Evolutionary conservation across 2,329 filamentous ascomycete species (phyloP), one percentile per base, ranked within the genome.

Genomic region (Lachnellula subtilissima): DNA sequence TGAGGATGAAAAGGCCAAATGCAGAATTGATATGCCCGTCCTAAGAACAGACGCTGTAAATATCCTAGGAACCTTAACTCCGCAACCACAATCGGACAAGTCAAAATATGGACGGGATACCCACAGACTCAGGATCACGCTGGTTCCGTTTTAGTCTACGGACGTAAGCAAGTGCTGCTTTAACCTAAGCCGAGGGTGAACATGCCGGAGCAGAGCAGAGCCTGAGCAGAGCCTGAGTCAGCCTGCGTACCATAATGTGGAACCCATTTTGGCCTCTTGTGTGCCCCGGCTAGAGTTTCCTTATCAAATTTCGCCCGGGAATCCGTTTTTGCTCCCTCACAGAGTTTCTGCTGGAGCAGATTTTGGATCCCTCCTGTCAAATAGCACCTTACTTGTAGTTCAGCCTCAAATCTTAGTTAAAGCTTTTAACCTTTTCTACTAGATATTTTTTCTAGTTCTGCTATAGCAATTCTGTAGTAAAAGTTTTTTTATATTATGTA

Each of bases 121-220:
- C 19, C 19, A 43, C 53, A 53, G 50, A 57, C 51, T 50, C 50
- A 53, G 55, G 55, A 50, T 19, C 19, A 19, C 19, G 19, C 54
- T 56, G 28, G 50, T 56, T 56, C 47, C 37, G 55, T 53, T 57
- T 51, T 46, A 50, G 50, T 53, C 37, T 57, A 25, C 50, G 23
- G 50, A 50, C 51, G 23, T 57, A 50, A 57, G 51, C 50, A 50
- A 50, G 50, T 57, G 55, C 50, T 57, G 45, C 55, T 53, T 50
- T 55, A 52, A 58, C 40, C 52, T 57, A 45, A 53, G 19, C 52
- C 19, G 52, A 50, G 22, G 47, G 19, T 50, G 53, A 48, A 45
- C 47, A 47, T 25, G 40, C 40, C 52, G 53, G 50, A 53, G 32
- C 46, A 42, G 45, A 50, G 22, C 25, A 42, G 45, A 50, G 22